A percentile compares a stretch with the other conserved stretches of the same genome.
phyloP scores from a whole-genome alignment of 192 early-diverging fungal species.

The Linnemannia hyalina region DNA sequence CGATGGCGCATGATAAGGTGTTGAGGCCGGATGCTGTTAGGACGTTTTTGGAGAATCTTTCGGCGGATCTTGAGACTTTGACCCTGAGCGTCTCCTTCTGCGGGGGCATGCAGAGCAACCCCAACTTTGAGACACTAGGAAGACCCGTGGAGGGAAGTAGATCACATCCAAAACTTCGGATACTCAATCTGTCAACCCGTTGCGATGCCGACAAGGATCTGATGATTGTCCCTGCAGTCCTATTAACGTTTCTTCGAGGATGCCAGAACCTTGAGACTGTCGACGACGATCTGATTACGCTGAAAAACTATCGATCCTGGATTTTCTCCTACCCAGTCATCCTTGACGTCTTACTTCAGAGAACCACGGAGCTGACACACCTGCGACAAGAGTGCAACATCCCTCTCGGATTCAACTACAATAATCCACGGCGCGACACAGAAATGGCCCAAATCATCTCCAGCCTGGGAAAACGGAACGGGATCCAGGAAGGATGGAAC shows the following conservation, averaged over 20 bases:
- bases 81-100: neutral
- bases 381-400: slow-evolving; percentile 3
- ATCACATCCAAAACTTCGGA: neutral
- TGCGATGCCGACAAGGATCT: neutral
- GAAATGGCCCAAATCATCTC: neutral
- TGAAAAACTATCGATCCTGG: neutral
- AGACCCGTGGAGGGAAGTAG: neutral
- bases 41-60: neutral
- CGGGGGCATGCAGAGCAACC: neutral
- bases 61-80: neutral
- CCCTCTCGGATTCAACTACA: neutral
- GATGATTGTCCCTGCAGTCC: neutral
- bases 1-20: neutral
- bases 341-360: neutral
- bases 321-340: neutral
- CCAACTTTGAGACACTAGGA: neutral
- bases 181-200: neutral
- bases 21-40: neutral
- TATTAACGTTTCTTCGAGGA: neutral
- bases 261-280: neutral
- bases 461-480: neutral
- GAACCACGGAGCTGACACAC: neutral
- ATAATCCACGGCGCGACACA: neutral
- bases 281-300: neutral
- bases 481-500: neutral